Conservation (phyloP, 495 filamentous ascomycete genomes). For the Pyrenopolyporus hunteri region DNA sequence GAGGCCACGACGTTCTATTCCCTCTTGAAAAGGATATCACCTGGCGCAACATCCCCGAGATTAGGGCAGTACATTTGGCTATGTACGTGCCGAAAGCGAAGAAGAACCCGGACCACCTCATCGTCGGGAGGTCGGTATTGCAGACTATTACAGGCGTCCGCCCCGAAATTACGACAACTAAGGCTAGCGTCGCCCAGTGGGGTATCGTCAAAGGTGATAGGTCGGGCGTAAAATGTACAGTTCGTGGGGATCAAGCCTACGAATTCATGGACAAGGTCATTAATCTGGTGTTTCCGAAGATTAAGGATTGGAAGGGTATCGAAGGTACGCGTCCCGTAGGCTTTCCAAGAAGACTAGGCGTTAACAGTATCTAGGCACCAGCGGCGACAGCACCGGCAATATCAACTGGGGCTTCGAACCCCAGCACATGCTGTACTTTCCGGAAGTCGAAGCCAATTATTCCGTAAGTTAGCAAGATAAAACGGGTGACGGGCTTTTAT, state of each 20-base stretch:
- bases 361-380: constrained; percentile 45
- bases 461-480: constrained; percentile 67
- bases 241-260: constrained; percentile 80
- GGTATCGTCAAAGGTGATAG: constrained; percentile 59
- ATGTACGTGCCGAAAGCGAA: constrained; percentile 67
- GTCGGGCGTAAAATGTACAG: constrained; percentile 69
- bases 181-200: constrained; percentile 70
- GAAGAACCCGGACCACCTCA: constrained; percentile 69
- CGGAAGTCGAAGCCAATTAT: constrained; percentile 91
- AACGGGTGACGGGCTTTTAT: constrained; percentile 34
- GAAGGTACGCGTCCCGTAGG: constrained; percentile 57
- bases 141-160: constrained; percentile 86
- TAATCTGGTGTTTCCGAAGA: constrained; percentile 86
- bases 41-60: constrained; percentile 83
- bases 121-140: constrained; percentile 80
- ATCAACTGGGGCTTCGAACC: constrained; percentile 77
- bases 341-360: not conserved
- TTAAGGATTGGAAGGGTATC: constrained; percentile 93
- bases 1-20: constrained; percentile 67
- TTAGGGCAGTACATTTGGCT: constrained; percentile 81
- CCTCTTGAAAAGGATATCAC: constrained; percentile 77
- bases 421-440: constrained; percentile 79
- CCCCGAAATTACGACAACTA: constrained; percentile 70
- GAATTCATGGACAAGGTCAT: constrained; percentile 86
- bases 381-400: constrained; percentile 87